Conservation (phyloP, 78 protist genomes). For the Dictyostelium citrinum region DNA sequence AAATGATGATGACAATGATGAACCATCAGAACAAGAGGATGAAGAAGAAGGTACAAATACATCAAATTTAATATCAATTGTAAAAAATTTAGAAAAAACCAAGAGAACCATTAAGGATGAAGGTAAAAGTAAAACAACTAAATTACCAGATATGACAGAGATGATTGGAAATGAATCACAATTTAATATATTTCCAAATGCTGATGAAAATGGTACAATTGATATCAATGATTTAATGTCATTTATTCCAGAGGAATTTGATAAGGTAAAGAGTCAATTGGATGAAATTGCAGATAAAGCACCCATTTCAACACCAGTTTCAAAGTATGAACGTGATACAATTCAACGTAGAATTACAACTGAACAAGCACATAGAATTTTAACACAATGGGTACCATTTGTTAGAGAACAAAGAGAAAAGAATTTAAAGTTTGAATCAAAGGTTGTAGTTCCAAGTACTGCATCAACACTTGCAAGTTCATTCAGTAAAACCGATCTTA, state of each 20-base stretch:
- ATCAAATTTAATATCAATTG: conserved; percentile 21
- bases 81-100: background rate
- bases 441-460: background rate
- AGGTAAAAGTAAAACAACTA: background rate
- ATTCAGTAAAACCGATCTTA: background rate
- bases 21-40: background rate
- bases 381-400: conserved; percentile 73
- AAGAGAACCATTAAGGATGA: background rate
- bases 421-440: conserved; percentile 2
- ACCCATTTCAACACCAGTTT: conserved; percentile 48
- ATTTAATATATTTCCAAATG: conserved; percentile 31
- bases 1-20: background rate
- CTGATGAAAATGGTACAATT: background rate
- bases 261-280: conserved; percentile 16
- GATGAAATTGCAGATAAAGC: background rate
- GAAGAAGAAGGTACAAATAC: conserved; percentile 19
- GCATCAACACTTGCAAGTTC: background rate
- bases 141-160: conserved; percentile 59
- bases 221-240: conserved; percentile 12
- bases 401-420: conserved; percentile 41
- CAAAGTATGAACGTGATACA: background rate
- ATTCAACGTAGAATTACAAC: conserved; percentile 42
- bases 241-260: conserved; percentile 58
- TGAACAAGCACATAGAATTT: conserved; percentile 4
- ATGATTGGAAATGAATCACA: conserved; percentile 21